Percentiles rank a stretch among this genome's conserved stretches.
Evolutionary conservation across 192 early-diverging fungal genomes (phyloP).

Genomic region (Dispira simplex): DNA sequence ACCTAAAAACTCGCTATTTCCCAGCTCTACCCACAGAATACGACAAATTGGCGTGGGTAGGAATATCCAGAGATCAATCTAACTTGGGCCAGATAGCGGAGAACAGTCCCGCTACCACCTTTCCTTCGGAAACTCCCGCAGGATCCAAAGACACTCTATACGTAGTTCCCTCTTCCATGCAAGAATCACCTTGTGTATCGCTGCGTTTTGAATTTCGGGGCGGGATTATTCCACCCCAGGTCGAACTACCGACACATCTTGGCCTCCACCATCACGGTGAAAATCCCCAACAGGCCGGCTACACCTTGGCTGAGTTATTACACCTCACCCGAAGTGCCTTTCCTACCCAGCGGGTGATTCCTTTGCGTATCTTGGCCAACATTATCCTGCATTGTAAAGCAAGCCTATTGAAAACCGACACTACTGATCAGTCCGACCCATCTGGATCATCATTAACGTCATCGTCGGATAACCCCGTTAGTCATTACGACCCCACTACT

Average conservation of each 20-base stretch:
- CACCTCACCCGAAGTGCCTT: constrained; percentile 68
- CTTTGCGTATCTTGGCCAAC: constrained; percentile 40
- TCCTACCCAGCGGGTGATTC: constrained; percentile 57
- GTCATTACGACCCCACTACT: background rate
- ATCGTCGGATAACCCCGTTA: background rate
- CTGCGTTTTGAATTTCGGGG: constrained; percentile 74
- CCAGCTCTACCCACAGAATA: constrained; percentile 32
- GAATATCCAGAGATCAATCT: constrained; percentile 10
- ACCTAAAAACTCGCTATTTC: constrained; percentile 35
- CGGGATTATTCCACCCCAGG: constrained; percentile 35
- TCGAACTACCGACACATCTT: constrained; percentile 34
- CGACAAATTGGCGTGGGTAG: constrained; percentile 58
- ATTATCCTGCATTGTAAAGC: constrained; percentile 20
- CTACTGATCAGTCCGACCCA: too few relatives aligned
- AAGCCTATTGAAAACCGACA: background rate
- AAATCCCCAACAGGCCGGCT: constrained; percentile 70
- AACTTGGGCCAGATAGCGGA: background rate
- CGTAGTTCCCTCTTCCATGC: constrained; percentile 13
- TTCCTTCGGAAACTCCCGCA: constrained; percentile 15
- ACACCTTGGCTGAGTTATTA: constrained; percentile 67
- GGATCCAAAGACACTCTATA: constrained; percentile 21
- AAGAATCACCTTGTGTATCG: constrained; percentile 21
- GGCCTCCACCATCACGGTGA: constrained; percentile 88
- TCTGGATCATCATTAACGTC: too few relatives aligned
- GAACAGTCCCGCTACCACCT: background rate